phyloP scores from a whole-genome alignment of 805 yeast genomes.

The Kazachstania kunashirensis region DNA sequence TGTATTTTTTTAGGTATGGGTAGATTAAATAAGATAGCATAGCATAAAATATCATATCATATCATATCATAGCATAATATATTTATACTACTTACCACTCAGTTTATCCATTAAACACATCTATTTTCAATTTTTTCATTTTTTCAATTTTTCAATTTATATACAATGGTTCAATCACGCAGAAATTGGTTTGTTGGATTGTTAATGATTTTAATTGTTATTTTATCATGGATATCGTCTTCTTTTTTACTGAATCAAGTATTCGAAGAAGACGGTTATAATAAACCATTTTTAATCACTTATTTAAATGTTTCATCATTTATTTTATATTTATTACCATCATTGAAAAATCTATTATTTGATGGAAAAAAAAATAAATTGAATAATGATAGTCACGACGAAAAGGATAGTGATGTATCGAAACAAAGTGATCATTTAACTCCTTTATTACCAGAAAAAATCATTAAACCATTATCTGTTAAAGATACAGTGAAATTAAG shows the following conservation, averaged over 20 bases:
- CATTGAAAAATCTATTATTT: slow-evolving; percentile 1
- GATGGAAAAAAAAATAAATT: slow-evolving; percentile 9
- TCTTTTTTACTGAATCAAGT: slow-evolving; percentile 70
- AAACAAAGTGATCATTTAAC: neutral
- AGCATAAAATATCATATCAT: too few relatives aligned
- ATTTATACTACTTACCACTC: too few relatives aligned
- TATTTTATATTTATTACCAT: slow-evolving; percentile 58
- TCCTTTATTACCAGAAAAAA: neutral
- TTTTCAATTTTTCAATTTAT: too few relatives aligned
- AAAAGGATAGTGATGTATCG: neutral
- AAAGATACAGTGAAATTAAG: slow-evolving; percentile 60
- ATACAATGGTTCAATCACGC: slow-evolving; percentile 1
- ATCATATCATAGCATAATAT: too few relatives aligned
- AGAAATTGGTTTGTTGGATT: slow-evolving; percentile 44
- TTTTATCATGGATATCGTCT: slow-evolving; percentile 78
- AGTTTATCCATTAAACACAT: too few relatives aligned
- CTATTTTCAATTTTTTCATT: too few relatives aligned
- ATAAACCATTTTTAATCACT: slow-evolving; percentile 87
- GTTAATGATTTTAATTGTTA: slow-evolving; percentile 59
- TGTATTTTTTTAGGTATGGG: too few relatives aligned
- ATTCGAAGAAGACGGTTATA: slow-evolving; percentile 50
- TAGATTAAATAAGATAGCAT: too few relatives aligned
- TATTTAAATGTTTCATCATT: slow-evolving; percentile 80
- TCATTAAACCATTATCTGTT: slow-evolving; percentile 10
- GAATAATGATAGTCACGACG: neutral